Conservation (phyloP, 169 alveolate genomes). For the Plasmodium coatneyi region DNA sequence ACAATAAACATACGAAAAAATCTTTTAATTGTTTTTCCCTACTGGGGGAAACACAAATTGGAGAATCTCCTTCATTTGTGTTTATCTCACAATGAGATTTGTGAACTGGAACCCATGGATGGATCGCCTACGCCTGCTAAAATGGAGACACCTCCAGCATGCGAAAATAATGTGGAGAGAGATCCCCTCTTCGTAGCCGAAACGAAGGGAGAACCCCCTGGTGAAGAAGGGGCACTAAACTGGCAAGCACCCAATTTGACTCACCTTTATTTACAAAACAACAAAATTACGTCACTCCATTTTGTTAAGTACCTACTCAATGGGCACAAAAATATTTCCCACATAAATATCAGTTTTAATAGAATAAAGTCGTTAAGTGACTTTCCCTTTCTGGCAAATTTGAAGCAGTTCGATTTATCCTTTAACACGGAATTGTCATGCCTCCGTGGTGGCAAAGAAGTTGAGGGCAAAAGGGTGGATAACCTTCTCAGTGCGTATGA, state of each 20-base stretch:
- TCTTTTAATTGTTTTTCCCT: neutral
- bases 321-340: conserved; percentile 7
- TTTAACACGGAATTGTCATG: conserved; percentile 9
- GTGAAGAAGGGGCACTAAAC: conserved; percentile 10
- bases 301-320: conserved; percentile 22
- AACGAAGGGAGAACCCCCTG: neutral
- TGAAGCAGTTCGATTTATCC: conserved; percentile 16
- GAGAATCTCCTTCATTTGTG: neutral
- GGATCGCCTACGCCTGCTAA: neutral
- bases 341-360: conserved; percentile 36
- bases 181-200: neutral
- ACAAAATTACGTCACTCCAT: conserved; percentile 6
- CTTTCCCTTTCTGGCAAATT: conserved; percentile 16
- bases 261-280: conserved; percentile 29
- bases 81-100: conserved; percentile 21
- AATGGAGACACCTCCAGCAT: neutral
- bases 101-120: neutral
- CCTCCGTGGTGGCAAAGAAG: neutral
- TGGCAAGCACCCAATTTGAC: conserved; percentile 9
- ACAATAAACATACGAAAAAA: conserved; percentile 29
- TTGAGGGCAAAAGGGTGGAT: neutral
- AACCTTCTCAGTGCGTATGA: neutral
- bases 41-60: neutral
- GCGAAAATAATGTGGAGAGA: neutral
- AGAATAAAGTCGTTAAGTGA: neutral